These are phyloP conservation scores for Galeopsis tetrahit DNA, from an alignment of 257 asterid species.

Conservation along the genomic window DNA sequence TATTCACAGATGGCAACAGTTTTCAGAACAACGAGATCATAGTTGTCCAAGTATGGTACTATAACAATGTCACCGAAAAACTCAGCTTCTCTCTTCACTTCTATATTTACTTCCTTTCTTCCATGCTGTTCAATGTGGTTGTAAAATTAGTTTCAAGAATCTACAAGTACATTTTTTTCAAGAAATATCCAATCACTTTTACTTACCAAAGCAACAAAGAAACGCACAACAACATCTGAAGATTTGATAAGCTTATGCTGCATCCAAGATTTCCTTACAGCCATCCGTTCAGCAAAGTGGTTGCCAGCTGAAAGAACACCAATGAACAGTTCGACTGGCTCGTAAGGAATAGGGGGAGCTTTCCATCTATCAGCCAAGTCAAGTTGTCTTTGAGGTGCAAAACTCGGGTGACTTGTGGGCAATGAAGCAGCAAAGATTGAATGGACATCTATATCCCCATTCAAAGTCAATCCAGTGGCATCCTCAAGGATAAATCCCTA, in stretches of 20 bases:
- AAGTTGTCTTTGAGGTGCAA: constrained; percentile 88
- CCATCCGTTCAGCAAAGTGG: constrained; percentile 98
- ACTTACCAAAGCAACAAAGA: constrained; percentile 92
- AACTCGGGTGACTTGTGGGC: constrained; percentile 92
- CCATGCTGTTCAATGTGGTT: constrained; percentile 55
- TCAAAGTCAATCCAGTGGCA: constrained; percentile 87
- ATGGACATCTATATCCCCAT: constrained; percentile 79
- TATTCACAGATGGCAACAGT: constrained; percentile 93
- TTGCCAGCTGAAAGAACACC: constrained; percentile 97
- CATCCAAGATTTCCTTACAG: constrained; percentile 95
- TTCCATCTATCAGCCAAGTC: constrained; percentile 82
- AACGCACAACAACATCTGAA: constrained; percentile 80
- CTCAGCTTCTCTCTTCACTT: constrained; percentile 87
- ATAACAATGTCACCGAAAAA: constrained; percentile 91
- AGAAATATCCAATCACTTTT: neutral
- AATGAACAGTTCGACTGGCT: constrained; percentile 73
- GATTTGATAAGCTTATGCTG: constrained; percentile 73
- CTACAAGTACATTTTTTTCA: neutral
- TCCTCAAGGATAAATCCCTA: constrained; percentile 96
- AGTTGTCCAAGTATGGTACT: constrained; percentile 92
- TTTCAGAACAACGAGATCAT: constrained; percentile 93
- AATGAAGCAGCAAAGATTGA: constrained; percentile 85
- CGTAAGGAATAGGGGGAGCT: constrained; percentile 71
- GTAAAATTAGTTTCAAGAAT: constrained; percentile 36
- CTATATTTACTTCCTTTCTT: constrained; percentile 76